Evolutionary conservation across 345 rosid genomes (phyloP), one percentile per base, ranked within the genome.

Genomic region (Firmiana major): DNA sequence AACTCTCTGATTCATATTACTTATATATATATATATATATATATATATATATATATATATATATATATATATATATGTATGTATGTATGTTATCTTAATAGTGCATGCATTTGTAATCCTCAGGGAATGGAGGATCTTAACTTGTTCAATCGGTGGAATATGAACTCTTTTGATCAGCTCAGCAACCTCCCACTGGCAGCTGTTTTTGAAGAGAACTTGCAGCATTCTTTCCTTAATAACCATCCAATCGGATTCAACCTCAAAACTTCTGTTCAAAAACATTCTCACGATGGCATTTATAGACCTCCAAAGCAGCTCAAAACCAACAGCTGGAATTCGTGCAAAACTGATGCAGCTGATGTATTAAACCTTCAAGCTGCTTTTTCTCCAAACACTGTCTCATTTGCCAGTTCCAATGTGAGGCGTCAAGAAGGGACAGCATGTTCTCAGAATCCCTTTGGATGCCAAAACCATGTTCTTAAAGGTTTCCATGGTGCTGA

Each of bases 61-160:
- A 31, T 31, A 31, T 31, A 31, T 31, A 31, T 31, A 31, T 31
- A 31, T 31, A 0, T 31, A 31, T 31, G 1, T 31, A 31, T 48
- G 8, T 24, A 9, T 10, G 5, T 79, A 62, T 16, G 5, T 15
- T 19, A 15, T 49, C 19, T 16, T 1, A 54, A n/a, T 58, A 22
- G 9, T 58, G 6, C 63, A 9, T 22, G 15, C 3, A 7, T 15
- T 21, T 19, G 62, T 43, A 71, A 49, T 57, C 58, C 54, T 10
- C 84, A 87, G 91, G 92, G 81, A 78, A 83, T 86, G 82, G 94
- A 89, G 43, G 90, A 86, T 75, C 51, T 80, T 11, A 26, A 83
- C 82, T 85, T 85, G 76, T 82, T 85, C 62, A 80, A 78, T 53
- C 94, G 82, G 48, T 89, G 91, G 92, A 82, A 82, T 13, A 76